Evolutionary conservation across 768 basidiomycete species (phyloP), one percentile per base, ranked within the genome.

Genomic region (Suillus clintonianus): DNA sequence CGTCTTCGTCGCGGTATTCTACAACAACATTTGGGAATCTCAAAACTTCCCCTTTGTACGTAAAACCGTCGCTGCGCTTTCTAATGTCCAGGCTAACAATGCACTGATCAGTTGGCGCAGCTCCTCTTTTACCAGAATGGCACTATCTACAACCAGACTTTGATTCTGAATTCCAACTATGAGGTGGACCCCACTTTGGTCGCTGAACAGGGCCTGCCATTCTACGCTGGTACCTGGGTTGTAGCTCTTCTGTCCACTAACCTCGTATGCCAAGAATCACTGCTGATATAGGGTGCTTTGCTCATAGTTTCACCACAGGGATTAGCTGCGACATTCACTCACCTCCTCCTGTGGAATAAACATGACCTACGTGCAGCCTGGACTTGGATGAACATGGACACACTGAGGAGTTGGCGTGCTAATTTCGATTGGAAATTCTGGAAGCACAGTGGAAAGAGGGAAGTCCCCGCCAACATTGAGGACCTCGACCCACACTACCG

Each of bases 41-140:
- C 82, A 85, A 68, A 82, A 78, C 67, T 87, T 89, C 77, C 88
- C 88, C 1, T 87, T 87, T 75, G 79, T 81, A 67, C 39, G 72
- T 60, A 32, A 32, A 11, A 32, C 19, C 4, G 15, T 9, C 4
- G 11, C 27, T 1, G 30, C 10, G 17, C 27, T 30, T 11, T 51
- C 50, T 11, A 70, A 74, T 67, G 37, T 67, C 42, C 58, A 30
- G 17, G 50, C 27, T 51, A 19, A 51, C 10, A 32, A 30, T 19
- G 50, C 30, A 19, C 10, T 14, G 7, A 32, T 32, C 17, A 51
- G 50, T 51, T 51, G 50, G 50, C 50, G 2, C 85, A 86, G 65
- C 71, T 76, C 5, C 69, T 86, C 14, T 86, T 82, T 69, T 80
- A 82, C 65, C 77, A 82, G 67, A 83, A 87, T 43, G 85, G 85